Conservation (phyloP, 805 yeast species). For the Ogataea dorogensis region DNA sequence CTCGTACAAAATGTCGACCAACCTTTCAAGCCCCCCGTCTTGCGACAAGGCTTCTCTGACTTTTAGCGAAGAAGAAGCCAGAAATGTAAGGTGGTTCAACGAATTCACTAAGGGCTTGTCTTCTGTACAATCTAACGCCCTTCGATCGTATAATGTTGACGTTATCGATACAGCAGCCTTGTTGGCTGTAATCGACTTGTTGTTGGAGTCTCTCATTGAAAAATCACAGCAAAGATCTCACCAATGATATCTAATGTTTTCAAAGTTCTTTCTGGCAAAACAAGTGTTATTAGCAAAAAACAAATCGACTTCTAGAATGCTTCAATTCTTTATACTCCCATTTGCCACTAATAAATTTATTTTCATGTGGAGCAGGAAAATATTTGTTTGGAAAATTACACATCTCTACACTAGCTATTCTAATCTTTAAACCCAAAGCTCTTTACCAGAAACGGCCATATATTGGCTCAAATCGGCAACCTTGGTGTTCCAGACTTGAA, state of each 20-base stretch:
- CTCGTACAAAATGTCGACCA: constrained; percentile 81
- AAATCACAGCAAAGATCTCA: too few relatives aligned
- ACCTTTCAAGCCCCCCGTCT: constrained; percentile 91
- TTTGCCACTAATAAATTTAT: constrained; percentile 11
- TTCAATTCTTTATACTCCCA: constrained; percentile 7
- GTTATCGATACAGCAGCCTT: constrained; percentile 92
- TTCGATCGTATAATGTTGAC: constrained; percentile 81
- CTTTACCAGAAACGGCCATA: constrained; percentile 60
- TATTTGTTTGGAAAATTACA: constrained; percentile 2
- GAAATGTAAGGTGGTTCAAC: constrained; percentile 81
- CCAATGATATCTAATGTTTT: too few relatives aligned
- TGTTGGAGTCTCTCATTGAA: constrained; percentile 85
- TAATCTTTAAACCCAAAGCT: constrained; percentile 51
- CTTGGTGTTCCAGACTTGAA: constrained; percentile 74
- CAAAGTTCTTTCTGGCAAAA: background rate
- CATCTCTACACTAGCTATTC: constrained; percentile 7
- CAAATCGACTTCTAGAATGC: background rate
- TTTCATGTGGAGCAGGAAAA: constrained; percentile 3
- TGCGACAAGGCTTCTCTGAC: constrained; percentile 85
- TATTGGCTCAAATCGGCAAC: constrained; percentile 64
- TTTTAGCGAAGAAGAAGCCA: constrained; percentile 81
- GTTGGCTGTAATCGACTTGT: constrained; percentile 72
- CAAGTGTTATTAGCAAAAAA: background rate
- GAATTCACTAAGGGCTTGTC: constrained; percentile 91
- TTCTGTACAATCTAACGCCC: constrained; percentile 89